Evolutionary conservation across 2,329 filamentous ascomycete genomes (phyloP).

Genomic region (Didymellaceae sp.): DNA sequence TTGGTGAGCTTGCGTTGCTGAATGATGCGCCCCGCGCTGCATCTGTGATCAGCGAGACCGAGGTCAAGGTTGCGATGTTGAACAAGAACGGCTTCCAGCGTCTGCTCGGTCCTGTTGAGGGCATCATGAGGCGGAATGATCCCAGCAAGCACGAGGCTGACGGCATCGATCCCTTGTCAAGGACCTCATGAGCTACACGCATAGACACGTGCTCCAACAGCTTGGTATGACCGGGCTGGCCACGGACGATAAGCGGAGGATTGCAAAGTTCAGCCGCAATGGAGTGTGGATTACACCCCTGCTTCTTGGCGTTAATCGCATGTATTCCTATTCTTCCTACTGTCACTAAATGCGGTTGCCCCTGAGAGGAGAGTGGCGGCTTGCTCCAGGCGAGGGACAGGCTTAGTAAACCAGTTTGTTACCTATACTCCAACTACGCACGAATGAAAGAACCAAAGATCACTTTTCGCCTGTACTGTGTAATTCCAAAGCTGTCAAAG

Average conservation of each 20-base stretch:
- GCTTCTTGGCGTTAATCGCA: conserved; percentile 24
- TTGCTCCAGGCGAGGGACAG: conserved; percentile 21
- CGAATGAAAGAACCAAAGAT: conserved; percentile 18
- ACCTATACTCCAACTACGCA: conserved; percentile 43
- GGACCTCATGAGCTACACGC: conserved; percentile 23
- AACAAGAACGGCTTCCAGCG: conserved; percentile 96
- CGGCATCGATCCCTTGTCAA: conserved; percentile 68
- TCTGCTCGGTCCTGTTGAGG: conserved; percentile 88
- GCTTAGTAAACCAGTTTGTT: conserved; percentile 31
- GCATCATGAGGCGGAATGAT: conserved; percentile 85
- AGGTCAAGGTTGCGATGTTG: conserved; percentile 90
- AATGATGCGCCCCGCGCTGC: conserved; percentile 94
- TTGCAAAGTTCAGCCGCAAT: conserved; percentile 4
- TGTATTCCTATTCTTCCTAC: conserved; percentile 49
- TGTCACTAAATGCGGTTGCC: conserved; percentile 46
- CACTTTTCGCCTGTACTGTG: background rate
- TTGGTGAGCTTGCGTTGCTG: conserved; percentile 90
- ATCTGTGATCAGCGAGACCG: conserved; percentile 80
- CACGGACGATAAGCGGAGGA: conserved; percentile 1
- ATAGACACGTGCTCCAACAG: background rate
- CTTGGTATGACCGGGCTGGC: conserved; percentile 1
- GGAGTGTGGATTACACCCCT: conserved; percentile 2
- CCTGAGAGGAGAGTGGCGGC: conserved; percentile 21
- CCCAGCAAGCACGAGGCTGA: conserved; percentile 53
- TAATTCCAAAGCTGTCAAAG: background rate